These are phyloP conservation scores for Nakataea oryzae DNA, from an alignment of 2,329 filamentous ascomycete species.

Conservation along the genomic window DNA sequence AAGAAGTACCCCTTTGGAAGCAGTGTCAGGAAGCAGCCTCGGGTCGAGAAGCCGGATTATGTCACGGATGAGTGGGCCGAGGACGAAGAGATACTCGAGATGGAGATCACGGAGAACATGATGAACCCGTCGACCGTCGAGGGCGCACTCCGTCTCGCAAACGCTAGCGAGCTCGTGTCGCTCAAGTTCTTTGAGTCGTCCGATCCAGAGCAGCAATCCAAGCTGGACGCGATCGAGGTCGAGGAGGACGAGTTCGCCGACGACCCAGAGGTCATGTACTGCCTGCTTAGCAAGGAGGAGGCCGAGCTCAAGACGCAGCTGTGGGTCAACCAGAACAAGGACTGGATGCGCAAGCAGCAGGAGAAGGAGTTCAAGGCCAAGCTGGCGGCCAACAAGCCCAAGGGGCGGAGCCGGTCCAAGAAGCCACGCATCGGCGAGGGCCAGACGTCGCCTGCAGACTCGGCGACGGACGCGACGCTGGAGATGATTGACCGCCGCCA, in stretches of 20 bases:
- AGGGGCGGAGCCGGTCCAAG: constrained; percentile 33
- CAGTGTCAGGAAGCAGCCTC: constrained; percentile 1
- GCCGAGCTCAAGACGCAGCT: constrained; percentile 77
- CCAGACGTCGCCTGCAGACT: constrained; percentile 55
- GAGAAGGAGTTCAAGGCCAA: constrained; percentile 71
- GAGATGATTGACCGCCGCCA: constrained; percentile 57
- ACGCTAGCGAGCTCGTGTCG: constrained; percentile 40
- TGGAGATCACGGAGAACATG: constrained; percentile 61
- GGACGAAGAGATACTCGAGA: constrained; percentile 55
- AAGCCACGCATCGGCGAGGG: constrained; percentile 52
- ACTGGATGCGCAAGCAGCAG: constrained; percentile 81
- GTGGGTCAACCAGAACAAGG: constrained; percentile 91
- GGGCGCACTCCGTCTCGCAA: constrained; percentile 47
- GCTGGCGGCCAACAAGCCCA: constrained; percentile 25
- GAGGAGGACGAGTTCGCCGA: constrained; percentile 77
- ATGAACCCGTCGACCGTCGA: constrained; percentile 45
- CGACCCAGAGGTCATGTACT: constrained; percentile 78
- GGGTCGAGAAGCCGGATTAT: constrained; percentile 31
- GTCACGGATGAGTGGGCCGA: constrained; percentile 53
- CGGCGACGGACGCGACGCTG: constrained; percentile 59
- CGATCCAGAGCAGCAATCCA: constrained; percentile 18
- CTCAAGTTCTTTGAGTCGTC: constrained; percentile 22
- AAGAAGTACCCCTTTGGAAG: constrained; percentile 12
- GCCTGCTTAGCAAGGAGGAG: constrained; percentile 64
- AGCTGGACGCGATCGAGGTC: constrained; percentile 52